These are phyloP conservation scores for Pistacia integerrima DNA, from an alignment of 345 rosid genomes.

Conservation along the genomic window DNA sequence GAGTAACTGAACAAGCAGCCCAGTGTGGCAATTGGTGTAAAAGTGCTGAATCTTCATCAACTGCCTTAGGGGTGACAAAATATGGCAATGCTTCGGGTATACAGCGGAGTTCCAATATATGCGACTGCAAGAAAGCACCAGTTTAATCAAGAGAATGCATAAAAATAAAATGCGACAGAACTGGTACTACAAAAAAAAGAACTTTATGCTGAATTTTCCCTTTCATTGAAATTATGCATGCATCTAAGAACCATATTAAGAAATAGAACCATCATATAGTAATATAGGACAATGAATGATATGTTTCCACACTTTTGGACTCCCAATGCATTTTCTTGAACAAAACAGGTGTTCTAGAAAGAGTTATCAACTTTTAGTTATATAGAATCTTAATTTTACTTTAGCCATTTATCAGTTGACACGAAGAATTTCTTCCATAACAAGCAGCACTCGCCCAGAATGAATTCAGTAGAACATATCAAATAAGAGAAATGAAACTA, in stretches of 20 bases:
- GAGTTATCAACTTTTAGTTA: neutral
- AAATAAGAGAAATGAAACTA: neutral
- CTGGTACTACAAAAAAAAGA: neutral
- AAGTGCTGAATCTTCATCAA: conserved; percentile 90
- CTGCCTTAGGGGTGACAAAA: conserved; percentile 93
- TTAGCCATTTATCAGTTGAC: neutral
- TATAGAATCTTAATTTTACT: neutral
- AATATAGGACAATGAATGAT: neutral
- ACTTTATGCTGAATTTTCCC: neutral
- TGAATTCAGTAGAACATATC: neutral
- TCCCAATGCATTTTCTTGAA: neutral
- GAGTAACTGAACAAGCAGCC: conserved; percentile 98
- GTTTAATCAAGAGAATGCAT: conserved; percentile 18
- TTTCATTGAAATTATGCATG: neutral
- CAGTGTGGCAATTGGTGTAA: conserved; percentile 99
- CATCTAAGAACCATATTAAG: neutral
- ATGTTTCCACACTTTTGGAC: neutral
- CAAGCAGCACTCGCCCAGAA: neutral
- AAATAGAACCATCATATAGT: neutral
- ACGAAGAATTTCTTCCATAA: neutral
- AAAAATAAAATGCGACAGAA: conserved; percentile 10
- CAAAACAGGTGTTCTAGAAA: neutral
- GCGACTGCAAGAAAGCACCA: conserved; percentile 54
- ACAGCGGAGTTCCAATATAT: conserved; percentile 73
- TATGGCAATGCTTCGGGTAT: conserved; percentile 97